Base-by-base conservation (phyloP, 2,329 filamentous ascomycete species). In the Corinectria fuckeliana region DNA sequence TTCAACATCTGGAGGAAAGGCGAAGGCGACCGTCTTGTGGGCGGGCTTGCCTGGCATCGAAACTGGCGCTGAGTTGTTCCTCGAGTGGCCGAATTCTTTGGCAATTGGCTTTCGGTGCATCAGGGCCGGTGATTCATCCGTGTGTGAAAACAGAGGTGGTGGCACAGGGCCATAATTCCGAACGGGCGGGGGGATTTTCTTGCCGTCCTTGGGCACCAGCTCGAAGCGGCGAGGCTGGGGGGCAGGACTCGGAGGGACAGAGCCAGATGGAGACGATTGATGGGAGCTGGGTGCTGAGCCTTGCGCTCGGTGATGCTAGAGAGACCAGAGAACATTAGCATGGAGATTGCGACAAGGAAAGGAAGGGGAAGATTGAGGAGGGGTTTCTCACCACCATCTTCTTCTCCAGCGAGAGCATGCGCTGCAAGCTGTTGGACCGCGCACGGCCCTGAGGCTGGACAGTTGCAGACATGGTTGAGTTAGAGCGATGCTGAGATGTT, bases 331-430 rank as follows among this genome's bases (percentile, higher is more conserved):
- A 16, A 8, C 30, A 42, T 58, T 25, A 58, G 55, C 39, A 51
- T 34, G 25, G 9, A 10, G 10, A 18, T 23, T 52, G 20, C 30
- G 20, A 11, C 9, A 4, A 32, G 16, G 13, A 47, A 51, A 20
- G 5, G 3, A 2, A 4, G n/a, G 5, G 3, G 2, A 4, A n/a
- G 26, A 25, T 21, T 10, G 18, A 10, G 34, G 14, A 11, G 30
- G 5, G 9, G 38, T 44, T 44, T 70, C 78, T 77, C 77, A 87
- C 85, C 82, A 85, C 85, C 72, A 78, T 80, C 70, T 78, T 79
- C 69, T 82, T 84, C 69, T 88, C 85, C 50, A 87, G 74, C 66
- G 87, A 83, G 48, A 87, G 77, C 85, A 88, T 87, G 59, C 77
- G 80, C 71, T 85, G 79, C 63, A 87, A 80, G 71, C 80, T 85